Evolutionary conservation across 2,329 filamentous ascomycete species (phyloP), one percentile per base, ranked within the genome.

Genomic region (Hortaea werneckii): DNA sequence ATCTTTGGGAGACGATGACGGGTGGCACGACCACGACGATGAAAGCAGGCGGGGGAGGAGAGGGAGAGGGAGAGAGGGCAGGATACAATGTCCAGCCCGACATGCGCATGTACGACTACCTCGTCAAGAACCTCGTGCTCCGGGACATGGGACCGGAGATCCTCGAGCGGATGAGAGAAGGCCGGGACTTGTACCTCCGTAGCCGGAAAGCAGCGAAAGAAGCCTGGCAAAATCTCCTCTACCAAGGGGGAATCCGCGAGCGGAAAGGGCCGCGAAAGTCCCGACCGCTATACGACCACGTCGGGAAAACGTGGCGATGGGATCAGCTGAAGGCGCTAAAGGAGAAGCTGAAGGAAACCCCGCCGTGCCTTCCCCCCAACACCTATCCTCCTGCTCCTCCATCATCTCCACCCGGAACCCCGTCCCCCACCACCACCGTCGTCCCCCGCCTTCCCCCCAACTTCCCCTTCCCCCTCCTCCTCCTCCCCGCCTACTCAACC

Each of bases 1-100:
- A 67, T 5, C 59, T 87, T 13, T 85, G 76, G 70, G 48, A 74
- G 0, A 72, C 71, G 13, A 83, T 87, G 76, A 77, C 67, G 0
- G 67, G 70, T 3, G 60, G 66, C n/a, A 77, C 78, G 20, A 20
- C 20, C 20, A 0, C 2, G 20, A 20, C 20, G 20, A 20, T 2
- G 20, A 4, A 20, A 4, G 20, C 2, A 20, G 20, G 20, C 4
- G 4, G 20, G 4, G 20, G 20, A 20, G 20, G 20, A 4, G 20
- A 20, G 20, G 20, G 20, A 2, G 20, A 20, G 20, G 20, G n/a
- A n/a, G n/a, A n/a, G n/a, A n/a, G n/a, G n/a, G n/a, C n/a, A n/a
- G n/a, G n/a, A n/a, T 78, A 80, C 65, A 71, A 73, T 45, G 60
- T 82, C 41, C 52, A 65, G 6, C 80, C 82, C 0, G 75, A 68